Evolutionary conservation across 495 filamentous ascomycete genomes (phyloP), one percentile per base, ranked within the genome.

Genomic region (Aspergillus cavernicola): DNA sequence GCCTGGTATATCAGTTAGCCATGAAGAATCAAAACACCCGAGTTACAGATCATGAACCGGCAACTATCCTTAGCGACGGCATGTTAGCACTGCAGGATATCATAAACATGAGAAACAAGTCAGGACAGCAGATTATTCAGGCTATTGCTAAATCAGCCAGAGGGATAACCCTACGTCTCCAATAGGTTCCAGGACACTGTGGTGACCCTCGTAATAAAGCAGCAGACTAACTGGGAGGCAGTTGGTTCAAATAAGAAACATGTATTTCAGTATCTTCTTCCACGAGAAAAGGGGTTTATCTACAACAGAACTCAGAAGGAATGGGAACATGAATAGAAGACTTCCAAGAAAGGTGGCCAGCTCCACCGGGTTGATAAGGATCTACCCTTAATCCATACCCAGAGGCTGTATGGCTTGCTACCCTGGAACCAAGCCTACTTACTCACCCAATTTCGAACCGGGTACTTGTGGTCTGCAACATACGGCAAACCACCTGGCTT

Each of bases 81-180:
- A 60, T 50, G 43, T 60, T 47, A 43, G 47, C 47, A 19, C 57
- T 55, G 6, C 52, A 56, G 29, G 48, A 32, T 23, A 52, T 60
- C 29, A n/a, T 4, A 19, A 56, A 56, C 19, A 9, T 28, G 16
- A 6, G 36, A 12, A 60, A 60, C 39, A 26, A 48, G 35, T 60
- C 37, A 24, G 57, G 52, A 4, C 50, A 58, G 31, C n/a, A 19
- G 28, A 58, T 58, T 20, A 53, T 58, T 26, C 19, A 50, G 12
- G 52, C 47, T 20, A 52, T 56, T 15, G 35, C 24, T 15, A 41
- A 60, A 22, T 22, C 52, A 38, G 57, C 33, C 18, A 23, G 8
- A 12, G 52, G 57, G 13, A 52, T 59, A 6, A n/a, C 35, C 35
- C 35, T 18, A 13, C 45, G 35, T 11, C 35, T 59, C 7, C 38